Percentiles rank a stretch among this genome's conserved stretches.
These are phyloP conservation scores for Raffaelea arxii DNA, from an alignment of 2,329 filamentous ascomycete genomes.

Conservation along the genomic window DNA sequence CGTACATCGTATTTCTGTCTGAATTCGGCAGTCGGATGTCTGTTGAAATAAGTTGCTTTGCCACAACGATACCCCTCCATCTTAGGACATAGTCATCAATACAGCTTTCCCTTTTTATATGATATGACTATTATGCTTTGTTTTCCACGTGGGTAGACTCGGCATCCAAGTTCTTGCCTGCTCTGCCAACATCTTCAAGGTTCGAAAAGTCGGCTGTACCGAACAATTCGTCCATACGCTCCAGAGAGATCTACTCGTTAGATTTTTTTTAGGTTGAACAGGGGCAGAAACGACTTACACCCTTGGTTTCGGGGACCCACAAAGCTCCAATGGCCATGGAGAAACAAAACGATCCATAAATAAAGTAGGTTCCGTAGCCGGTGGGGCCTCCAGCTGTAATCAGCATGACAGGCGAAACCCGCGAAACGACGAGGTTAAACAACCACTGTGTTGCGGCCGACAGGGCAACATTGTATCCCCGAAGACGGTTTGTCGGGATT, in stretches of 20 bases:
- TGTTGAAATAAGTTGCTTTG: too few relatives aligned
- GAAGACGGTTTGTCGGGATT: conserved; percentile 49
- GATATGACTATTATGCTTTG: too few relatives aligned
- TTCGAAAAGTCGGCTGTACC: conserved; percentile 14
- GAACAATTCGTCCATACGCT: conserved; percentile 19
- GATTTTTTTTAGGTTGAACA: not conserved
- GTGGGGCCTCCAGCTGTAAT: conserved; percentile 20
- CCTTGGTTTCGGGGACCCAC: conserved; percentile 15
- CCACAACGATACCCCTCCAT: too few relatives aligned
- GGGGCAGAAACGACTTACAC: conserved; percentile 1
- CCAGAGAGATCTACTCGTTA: conserved; percentile 12
- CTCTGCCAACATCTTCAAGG: conserved; percentile 12
- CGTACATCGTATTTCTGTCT: too few relatives aligned
- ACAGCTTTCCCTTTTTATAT: too few relatives aligned
- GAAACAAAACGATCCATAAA: conserved; percentile 48
- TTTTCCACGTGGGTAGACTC: conserved; percentile 7
- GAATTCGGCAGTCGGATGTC: too few relatives aligned
- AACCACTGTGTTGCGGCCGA: conserved; percentile 54
- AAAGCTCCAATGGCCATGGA: conserved; percentile 35
- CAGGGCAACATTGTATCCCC: conserved; percentile 50
- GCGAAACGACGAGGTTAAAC: conserved; percentile 54
- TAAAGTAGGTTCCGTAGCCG: conserved; percentile 40
- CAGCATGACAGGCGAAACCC: conserved; percentile 52
- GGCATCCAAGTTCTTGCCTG: conserved; percentile 7
- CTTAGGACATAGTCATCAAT: too few relatives aligned